Percentiles rank a stretch among this genome's conserved stretches.
phyloP scores from a whole-genome alignment of 2,329 filamentous ascomycete genomes.

The Clarireedia monteithiana region DNA sequence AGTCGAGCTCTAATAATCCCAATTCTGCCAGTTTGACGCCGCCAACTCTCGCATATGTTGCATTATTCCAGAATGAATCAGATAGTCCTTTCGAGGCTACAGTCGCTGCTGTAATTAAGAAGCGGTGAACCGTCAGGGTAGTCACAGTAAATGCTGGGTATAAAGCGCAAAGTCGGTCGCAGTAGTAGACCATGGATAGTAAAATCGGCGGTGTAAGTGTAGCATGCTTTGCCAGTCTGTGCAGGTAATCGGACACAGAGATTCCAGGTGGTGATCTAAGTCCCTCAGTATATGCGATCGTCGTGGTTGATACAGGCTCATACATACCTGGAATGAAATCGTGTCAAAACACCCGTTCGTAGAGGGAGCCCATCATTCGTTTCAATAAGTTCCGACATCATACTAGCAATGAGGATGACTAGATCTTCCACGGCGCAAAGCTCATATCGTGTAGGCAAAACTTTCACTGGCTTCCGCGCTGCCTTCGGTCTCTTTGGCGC shows the following conservation, averaged over 20 bases:
- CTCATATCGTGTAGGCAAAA: conserved; percentile 70
- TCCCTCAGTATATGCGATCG: neutral
- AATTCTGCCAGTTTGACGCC: conserved; percentile 86
- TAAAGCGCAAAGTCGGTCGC: conserved; percentile 84
- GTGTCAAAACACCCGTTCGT: conserved; percentile 76
- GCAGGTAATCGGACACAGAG: conserved; percentile 87
- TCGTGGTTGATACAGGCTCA: neutral
- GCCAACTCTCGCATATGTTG: conserved; percentile 88
- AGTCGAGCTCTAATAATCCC: conserved; percentile 86
- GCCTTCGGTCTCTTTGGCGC: conserved; percentile 45
- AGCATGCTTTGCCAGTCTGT: conserved; percentile 86
- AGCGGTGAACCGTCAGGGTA: conserved; percentile 92
- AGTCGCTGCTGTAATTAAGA: conserved; percentile 90
- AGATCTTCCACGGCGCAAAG: conserved; percentile 76
- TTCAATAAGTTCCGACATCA: conserved; percentile 90
- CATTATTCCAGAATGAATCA: conserved; percentile 97
- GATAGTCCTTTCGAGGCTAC: conserved; percentile 94
- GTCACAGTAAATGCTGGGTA: conserved; percentile 96
- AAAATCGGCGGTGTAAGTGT: conserved; percentile 88
- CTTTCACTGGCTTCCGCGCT: conserved; percentile 44
- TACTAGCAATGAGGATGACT: conserved; percentile 84
- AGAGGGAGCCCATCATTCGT: conserved; percentile 87
- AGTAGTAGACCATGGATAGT: conserved; percentile 99
- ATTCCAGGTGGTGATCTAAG: conserved; percentile 67
- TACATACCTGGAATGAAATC: conserved; percentile 82